Base-by-base conservation (phyloP, 2,329 filamentous ascomycete species). In the Calonectria hongkongensis region DNA sequence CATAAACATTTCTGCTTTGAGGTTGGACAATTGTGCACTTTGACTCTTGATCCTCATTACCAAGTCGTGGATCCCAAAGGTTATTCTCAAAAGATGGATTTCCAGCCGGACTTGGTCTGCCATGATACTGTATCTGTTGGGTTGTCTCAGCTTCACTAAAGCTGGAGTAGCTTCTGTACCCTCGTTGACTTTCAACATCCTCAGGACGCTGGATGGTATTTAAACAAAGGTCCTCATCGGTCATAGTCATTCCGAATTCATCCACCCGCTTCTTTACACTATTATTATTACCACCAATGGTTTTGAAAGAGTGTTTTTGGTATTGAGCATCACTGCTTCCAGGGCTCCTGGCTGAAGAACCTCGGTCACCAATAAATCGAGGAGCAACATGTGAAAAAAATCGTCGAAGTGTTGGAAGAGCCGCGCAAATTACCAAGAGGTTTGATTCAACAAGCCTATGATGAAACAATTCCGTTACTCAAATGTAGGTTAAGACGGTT, bases 381-480 rank as follows among this genome's bases (percentile, higher is more conserved):
- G 74, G 74, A 1, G 51, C 72, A n/a, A 76, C 51, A 18, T 76
- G 72, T 12, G 69, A 74, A 25, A 76, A 9, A 15, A 76, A 76
- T 1, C 62, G 74, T 0, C 74, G 72, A 25, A 76, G 16, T 1
- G 74, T 76, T 2, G 74, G 67, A 0, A 76, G 58, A 5, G 68
- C 66, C 4, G 60, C 74, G 12, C 74, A 76, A 7, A 76, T 73
- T 4, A 71, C 72, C 2, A 74, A 74, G 9, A 76, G 74, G 3
- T 76, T 76, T 7, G 74, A 65, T 47, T 76, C 72, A 0, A 68
- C 72, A 16, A 76, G 69, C 13, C 74, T 76, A 25, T 74, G 74
- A 9, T 12, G 1, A 43, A 2, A 62, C 2, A 66, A 50, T 16
- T 16, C 43, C 2, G 10, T 0, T 47, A 47, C 4, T 10, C 3